phyloP scores from a whole-genome alignment of 257 asterid species.

The Cynanchum wilfordii region DNA sequence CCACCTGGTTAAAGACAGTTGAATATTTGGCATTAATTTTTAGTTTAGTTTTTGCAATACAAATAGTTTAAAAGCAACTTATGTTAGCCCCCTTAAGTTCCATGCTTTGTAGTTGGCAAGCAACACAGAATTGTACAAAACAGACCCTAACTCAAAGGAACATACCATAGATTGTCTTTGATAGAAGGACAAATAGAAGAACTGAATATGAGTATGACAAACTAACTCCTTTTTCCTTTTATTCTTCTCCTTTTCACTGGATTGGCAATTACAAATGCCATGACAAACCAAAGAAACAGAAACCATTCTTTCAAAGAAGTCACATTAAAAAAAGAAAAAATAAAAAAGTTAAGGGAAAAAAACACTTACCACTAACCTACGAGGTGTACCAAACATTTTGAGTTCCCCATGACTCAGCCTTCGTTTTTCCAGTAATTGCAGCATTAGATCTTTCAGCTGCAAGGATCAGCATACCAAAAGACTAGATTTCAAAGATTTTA shows the following conservation, averaged over 20 bases:
- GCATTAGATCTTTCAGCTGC: conserved; percentile 79
- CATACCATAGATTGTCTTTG: not conserved
- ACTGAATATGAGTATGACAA: not conserved
- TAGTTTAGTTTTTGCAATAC: not conserved
- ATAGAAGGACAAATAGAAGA: not conserved
- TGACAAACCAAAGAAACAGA: not conserved
- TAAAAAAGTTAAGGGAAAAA: not conserved
- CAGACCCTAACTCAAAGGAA: not conserved
- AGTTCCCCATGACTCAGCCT: conserved; percentile 74
- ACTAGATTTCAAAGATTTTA: conserved; percentile 9
- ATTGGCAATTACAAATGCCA: not conserved
- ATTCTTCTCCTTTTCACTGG: not conserved
- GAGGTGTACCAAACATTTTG: conserved; percentile 79
- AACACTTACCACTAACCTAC: conserved; percentile 80
- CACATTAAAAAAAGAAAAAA: not conserved
- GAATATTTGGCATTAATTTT: not conserved
- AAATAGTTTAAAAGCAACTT: not conserved
- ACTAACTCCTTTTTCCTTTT: not conserved
- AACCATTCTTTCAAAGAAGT: not conserved
- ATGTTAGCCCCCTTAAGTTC: not conserved
- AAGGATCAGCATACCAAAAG: conserved; percentile 22
- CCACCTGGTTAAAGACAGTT: not conserved
- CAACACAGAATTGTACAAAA: not conserved
- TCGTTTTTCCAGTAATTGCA: conserved; percentile 72
- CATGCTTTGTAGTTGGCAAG: not conserved